Evolutionary conservation across 2,329 filamentous ascomycete genomes (phyloP).

Genomic region (Endoconidiophora polonica): DNA sequence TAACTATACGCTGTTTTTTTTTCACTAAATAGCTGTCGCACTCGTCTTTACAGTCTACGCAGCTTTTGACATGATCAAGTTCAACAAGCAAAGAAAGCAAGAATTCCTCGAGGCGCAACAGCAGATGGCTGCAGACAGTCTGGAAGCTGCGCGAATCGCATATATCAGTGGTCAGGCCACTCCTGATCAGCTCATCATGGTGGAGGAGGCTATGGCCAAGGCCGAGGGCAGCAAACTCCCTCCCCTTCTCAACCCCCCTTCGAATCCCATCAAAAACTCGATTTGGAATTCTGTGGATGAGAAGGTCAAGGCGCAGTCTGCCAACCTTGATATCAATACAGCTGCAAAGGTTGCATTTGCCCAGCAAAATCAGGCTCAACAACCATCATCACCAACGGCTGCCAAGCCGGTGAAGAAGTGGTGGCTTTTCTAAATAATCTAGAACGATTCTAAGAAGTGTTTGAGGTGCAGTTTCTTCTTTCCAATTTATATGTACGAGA

Average conservation of each 20-base stretch:
- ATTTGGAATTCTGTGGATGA: conserved; percentile 14
- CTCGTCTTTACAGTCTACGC: conserved; percentile 41
- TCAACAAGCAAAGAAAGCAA: conserved; percentile 41
- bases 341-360: conserved; percentile 1
- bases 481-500: neutral
- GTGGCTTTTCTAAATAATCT: conserved; percentile 11
- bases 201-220: conserved; percentile 37
- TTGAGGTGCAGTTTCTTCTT: neutral
- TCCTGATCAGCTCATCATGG: conserved; percentile 37
- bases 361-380: conserved; percentile 2
- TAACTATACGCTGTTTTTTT: neutral
- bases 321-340: neutral
- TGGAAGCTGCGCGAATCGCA: conserved; percentile 40
- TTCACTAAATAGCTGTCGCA: conserved; percentile 29
- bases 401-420: conserved; percentile 15
- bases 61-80: conserved; percentile 42
- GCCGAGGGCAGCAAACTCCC: conserved; percentile 34
- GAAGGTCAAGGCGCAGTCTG: conserved; percentile 12
- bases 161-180: conserved; percentile 42
- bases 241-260: conserved; percentile 31
- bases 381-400: conserved; percentile 1
- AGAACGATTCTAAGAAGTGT: neutral
- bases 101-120: conserved; percentile 41
- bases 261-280: conserved; percentile 18
- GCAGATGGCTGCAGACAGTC: conserved; percentile 35